Evolutionary conservation across 768 basidiomycete genomes (phyloP).

Genomic region (Boletus sensibilis): DNA sequence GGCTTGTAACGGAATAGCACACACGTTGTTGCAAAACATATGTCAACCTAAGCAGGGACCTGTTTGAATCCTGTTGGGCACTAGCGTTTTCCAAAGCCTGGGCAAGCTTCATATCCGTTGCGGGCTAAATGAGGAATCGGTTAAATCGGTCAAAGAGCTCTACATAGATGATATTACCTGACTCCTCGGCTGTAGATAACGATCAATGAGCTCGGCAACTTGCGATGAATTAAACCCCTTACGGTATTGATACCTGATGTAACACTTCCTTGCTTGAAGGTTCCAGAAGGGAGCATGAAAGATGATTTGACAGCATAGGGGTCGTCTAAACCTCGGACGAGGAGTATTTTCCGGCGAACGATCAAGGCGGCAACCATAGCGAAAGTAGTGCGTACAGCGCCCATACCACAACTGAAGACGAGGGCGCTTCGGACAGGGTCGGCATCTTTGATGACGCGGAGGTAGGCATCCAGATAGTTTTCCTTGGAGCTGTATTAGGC

Average conservation of each 20-base stretch:
- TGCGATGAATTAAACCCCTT: conserved; percentile 13
- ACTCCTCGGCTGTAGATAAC: conserved; percentile 22
- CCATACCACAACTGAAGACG: conserved; percentile 97
- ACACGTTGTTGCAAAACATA: conserved; percentile 78
- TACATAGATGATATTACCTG: conserved; percentile 24
- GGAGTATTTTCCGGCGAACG: conserved; percentile 72
- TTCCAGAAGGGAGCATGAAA: conserved; percentile 7
- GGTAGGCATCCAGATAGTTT: conserved; percentile 94
- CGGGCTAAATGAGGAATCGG: conserved; percentile 29
- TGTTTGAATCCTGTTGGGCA: conserved; percentile 77
- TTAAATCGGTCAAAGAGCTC: neutral
- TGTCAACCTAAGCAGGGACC: conserved; percentile 72
- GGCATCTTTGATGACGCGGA: conserved; percentile 72
- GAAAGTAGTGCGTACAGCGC: conserved; percentile 93
- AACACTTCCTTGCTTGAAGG: conserved; percentile 15
- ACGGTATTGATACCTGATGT: conserved; percentile 52
- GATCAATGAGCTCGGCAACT: neutral
- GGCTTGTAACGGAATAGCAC: conserved; percentile 14
- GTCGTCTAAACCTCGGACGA: conserved; percentile 65
- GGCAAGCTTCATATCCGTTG: conserved; percentile 57
- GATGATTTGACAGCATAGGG: conserved; percentile 60
- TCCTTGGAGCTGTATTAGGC: conserved; percentile 47
- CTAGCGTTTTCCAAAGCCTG: conserved; percentile 72
- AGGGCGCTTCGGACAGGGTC: conserved; percentile 81
- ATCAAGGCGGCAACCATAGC: conserved; percentile 95